These are phyloP conservation scores for Stephania cephalantha DNA, from an alignment of 164 flowering plant genomes.

Conservation along the genomic window DNA sequence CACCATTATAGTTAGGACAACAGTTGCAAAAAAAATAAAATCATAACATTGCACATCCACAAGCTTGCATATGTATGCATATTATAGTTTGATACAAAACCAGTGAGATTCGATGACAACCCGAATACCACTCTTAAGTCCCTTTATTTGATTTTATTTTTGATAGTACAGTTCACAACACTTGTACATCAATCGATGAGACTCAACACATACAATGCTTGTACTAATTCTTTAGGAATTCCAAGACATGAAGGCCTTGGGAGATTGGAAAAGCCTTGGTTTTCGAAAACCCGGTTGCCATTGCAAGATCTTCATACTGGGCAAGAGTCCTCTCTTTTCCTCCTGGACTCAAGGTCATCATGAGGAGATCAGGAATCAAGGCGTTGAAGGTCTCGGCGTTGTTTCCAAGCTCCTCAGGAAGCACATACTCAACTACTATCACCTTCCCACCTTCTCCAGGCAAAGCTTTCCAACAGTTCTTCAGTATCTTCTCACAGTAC, in stretches of 20 bases:
- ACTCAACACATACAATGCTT: too few species aligned
- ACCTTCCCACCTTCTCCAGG: constrained; percentile 21
- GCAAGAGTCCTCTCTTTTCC: constrained; percentile 1
- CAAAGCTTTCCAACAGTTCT: constrained; percentile 25
- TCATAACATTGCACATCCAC: too few species aligned
- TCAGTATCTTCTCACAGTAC: constrained; percentile 14
- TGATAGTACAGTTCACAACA: too few species aligned
- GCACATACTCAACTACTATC: constrained; percentile 15
- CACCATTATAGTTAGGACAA: too few species aligned
- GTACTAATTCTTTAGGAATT: background rate
- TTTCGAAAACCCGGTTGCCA: background rate
- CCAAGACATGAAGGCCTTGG: constrained; percentile 8
- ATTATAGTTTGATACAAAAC: too few species aligned
- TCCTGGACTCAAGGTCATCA: constrained; percentile 6
- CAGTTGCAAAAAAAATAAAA: too few species aligned
- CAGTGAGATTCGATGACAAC: too few species aligned
- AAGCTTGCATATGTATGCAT: too few species aligned
- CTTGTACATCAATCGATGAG: too few species aligned
- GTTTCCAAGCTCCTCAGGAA: background rate
- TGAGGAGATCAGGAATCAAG: background rate
- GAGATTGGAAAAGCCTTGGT: background rate
- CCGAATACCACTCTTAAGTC: too few species aligned
- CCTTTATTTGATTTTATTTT: too few species aligned
- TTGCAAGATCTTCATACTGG: background rate
- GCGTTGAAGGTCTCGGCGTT: background rate